These are phyloP conservation scores for Sphenostylis stenocarpa DNA, from an alignment of 306 rosid species.

Conservation along the genomic window DNA sequence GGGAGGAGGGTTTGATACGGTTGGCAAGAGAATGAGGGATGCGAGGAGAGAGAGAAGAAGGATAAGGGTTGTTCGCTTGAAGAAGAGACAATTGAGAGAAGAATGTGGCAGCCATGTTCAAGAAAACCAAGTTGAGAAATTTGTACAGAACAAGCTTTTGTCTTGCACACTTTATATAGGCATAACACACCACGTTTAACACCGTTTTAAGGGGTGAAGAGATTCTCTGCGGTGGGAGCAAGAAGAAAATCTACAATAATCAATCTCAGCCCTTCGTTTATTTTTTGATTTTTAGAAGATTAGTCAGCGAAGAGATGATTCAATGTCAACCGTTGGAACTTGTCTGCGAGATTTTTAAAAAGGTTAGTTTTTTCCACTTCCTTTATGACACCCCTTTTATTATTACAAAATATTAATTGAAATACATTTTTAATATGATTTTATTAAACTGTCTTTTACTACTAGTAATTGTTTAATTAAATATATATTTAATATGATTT, in stretches of 20 bases:
- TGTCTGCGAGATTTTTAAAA: background rate
- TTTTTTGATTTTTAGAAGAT: no score
- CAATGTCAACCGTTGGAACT: background rate
- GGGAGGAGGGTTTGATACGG: background rate
- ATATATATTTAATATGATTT: background rate
- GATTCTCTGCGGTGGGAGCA: background rate
- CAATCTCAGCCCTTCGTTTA: no score
- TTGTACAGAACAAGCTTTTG: no score
- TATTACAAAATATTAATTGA: background rate
- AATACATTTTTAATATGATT: background rate
- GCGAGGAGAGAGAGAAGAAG: conserved; percentile 2
- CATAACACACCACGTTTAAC: background rate
- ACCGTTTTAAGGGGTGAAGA: background rate
- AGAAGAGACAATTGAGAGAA: background rate
- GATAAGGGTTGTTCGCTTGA: conserved; percentile 11
- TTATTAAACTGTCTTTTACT: no score
- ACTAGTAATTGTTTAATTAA: background rate
- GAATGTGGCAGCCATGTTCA: background rate
- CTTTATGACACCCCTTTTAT: background rate
- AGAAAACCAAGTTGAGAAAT: background rate
- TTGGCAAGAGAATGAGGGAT: background rate
- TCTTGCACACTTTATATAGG: no score
- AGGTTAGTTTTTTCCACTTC: background rate
- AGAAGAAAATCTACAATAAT: background rate
- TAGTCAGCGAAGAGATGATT: no score